Conservation (phyloP, 2,329 filamentous ascomycete genomes). For the Coniella lustricola region DNA sequence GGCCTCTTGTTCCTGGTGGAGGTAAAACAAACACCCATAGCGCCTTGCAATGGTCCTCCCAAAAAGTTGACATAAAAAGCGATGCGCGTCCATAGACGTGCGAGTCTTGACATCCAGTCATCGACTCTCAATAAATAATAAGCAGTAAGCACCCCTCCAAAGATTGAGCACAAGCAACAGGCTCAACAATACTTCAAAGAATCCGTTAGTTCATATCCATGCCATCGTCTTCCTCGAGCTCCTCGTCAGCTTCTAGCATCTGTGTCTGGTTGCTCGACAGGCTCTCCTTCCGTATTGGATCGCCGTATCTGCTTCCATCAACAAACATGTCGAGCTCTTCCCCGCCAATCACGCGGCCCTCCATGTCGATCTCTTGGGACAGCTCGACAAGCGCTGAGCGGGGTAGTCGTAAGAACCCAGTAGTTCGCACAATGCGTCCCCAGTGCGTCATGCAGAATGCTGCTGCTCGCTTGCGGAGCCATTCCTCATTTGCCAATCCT, state of each 20-base stretch:
- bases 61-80: background rate
- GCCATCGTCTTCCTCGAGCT: conserved; percentile 53
- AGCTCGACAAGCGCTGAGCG: conserved; percentile 79
- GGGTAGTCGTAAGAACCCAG: conserved; percentile 76
- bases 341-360: conserved; percentile 83
- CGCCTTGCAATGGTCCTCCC: conserved; percentile 13
- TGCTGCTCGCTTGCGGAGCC: conserved; percentile 83
- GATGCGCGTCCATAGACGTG: background rate
- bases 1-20: background rate
- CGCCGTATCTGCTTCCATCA: conserved; percentile 32
- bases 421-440: conserved; percentile 86
- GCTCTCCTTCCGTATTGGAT: conserved; percentile 48
- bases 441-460: conserved; percentile 88
- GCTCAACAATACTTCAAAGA: conserved; percentile 12
- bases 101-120: background rate
- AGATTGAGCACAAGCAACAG: background rate
- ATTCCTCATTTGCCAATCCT: conserved; percentile 82
- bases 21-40: conserved; percentile 3
- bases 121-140: too few relatives aligned
- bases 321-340: conserved; percentile 63
- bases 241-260: conserved; percentile 49
- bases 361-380: conserved; percentile 86
- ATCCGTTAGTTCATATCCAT: conserved; percentile 53
- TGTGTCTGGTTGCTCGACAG: conserved; percentile 53
- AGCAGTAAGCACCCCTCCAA: background rate